Base-by-base conservation (phyloP, 2,329 filamentous ascomycete species). In the Pyrenophora teres region DNA sequence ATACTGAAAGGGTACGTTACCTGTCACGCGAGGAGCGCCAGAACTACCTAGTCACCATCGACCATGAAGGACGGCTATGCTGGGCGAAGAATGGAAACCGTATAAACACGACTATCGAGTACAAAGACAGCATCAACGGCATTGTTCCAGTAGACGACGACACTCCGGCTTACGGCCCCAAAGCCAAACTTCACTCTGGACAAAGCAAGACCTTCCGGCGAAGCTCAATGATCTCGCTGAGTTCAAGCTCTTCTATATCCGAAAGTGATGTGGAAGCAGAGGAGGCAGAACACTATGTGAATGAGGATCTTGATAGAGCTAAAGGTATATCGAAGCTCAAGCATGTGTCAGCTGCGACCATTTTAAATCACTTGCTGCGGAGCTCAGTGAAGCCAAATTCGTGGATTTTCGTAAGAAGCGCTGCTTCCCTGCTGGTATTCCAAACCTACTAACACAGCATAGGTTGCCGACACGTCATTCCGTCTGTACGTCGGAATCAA, bases 401-500 rank as follows among this genome's bases (percentile, higher is more conserved):
- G 4, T 96, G 92, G 92, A 95, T 96, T 59, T 97, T 96, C 65
- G 92, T 81, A 58, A 62, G 76, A 63, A 4, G 6, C 36, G 7
- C 15, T 37, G 13, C 12, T 18, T 13, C 12, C 23, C 8, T 8
- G 13, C n/a, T 13, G 6, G 4, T 4, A 12, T n/a, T 15, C 6
- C n/a, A 6, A 18, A 19, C 21, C 12, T 38, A 16, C 39, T 57
- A 23, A 50, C 21, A 18, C 23, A 18, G 18, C 31, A 13, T 39
- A 74, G 72, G 72, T 92, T 6, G 88, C 89, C 19, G 92, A 96
- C 73, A 93, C 90, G 1, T 87, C 84, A 1, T 94, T 92, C 71
- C 85, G 89, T 0, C 79, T 96, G 0, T 96, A 96, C 70, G 85
- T 96, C 30, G 92, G 92, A 40, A 94, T 96, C 77, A 96, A 97